Evolutionary conservation across 2,329 filamentous ascomycete genomes (phyloP).

Genomic region (Cytospora piceicola): DNA sequence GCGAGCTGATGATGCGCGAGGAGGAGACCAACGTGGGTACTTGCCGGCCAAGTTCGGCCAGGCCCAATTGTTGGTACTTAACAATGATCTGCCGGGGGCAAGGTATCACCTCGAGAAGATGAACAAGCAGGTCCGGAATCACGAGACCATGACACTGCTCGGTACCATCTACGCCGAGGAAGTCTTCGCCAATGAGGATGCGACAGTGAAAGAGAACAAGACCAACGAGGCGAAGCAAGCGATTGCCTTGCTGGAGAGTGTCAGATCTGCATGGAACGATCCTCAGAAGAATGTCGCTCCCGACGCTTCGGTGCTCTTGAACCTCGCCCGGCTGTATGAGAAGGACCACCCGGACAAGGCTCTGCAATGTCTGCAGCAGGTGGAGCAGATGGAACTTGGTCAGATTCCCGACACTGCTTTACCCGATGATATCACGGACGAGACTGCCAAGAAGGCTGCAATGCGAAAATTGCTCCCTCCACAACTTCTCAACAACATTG

Average conservation of each 20-base stretch:
- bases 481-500: constrained; percentile 95
- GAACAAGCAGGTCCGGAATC: constrained; percentile 72
- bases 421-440: constrained; percentile 63
- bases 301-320: constrained; percentile 86
- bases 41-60: constrained; percentile 93
- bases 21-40: constrained; percentile 87
- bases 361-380: constrained; percentile 86
- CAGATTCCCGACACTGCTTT: constrained; percentile 73
- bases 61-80: constrained; percentile 84
- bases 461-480: constrained; percentile 82
- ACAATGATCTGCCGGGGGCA: constrained; percentile 84
- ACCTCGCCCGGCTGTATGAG: constrained; percentile 91
- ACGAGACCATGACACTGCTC: constrained; percentile 90
- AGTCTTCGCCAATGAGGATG: constrained; percentile 77
- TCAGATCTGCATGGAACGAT: constrained; percentile 89
- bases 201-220: constrained; percentile 82
- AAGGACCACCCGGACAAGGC: constrained; percentile 84
- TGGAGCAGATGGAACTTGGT: constrained; percentile 86
- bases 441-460: constrained; percentile 60
- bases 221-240: constrained; percentile 84
- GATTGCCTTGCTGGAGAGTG: constrained; percentile 77
- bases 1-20: constrained; percentile 87
- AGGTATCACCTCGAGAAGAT: constrained; percentile 96
- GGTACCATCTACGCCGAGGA: constrained; percentile 94
- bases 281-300: constrained; percentile 80